A percentile compares a stretch with the other conserved stretches of the same genome.
phyloP scores from a whole-genome alignment of 2,329 filamentous ascomycete genomes.

The Lachnellula hyalina region DNA sequence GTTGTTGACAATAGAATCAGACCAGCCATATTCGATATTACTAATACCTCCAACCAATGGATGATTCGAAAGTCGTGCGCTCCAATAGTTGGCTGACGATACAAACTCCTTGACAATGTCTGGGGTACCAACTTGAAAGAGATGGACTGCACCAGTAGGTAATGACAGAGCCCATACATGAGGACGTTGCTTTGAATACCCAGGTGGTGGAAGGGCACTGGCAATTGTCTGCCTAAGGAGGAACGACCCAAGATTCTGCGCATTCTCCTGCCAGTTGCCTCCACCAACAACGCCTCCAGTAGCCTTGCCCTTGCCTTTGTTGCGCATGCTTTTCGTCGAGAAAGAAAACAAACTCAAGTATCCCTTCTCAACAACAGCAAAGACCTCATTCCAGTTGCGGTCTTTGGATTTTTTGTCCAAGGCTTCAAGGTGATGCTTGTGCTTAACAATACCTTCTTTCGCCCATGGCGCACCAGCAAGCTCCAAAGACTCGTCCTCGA shows the following conservation, averaged over 20 bases:
- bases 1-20: conserved; percentile 67
- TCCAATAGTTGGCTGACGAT: conserved; percentile 95
- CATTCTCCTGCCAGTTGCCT: conserved; percentile 97
- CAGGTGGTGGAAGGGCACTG: conserved; percentile 80
- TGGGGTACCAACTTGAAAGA: conserved; percentile 96
- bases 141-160: conserved; percentile 86
- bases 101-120: conserved; percentile 96
- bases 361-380: conserved; percentile 93
- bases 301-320: conserved; percentile 55
- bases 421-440: conserved; percentile 92
- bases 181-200: conserved; percentile 84
- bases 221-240: conserved; percentile 87
- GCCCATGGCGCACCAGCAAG: conserved; percentile 95
- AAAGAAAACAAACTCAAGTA: conserved; percentile 94
- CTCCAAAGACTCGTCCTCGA: conserved; percentile 90
- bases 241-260: conserved; percentile 82
- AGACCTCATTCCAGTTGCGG: conserved; percentile 89
- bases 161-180: conserved; percentile 93
- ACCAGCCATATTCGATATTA: conserved; percentile 98
- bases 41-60: conserved; percentile 88
- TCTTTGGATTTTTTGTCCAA: conserved; percentile 91
- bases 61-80: conserved; percentile 87
- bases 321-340: conserved; percentile 67
- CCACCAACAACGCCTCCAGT: conserved; percentile 72
- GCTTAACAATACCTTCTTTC: conserved; percentile 91